phyloP scores from a whole-genome alignment of 371 early-diverging fungal genomes.

The Apophysomyces variabilis region DNA sequence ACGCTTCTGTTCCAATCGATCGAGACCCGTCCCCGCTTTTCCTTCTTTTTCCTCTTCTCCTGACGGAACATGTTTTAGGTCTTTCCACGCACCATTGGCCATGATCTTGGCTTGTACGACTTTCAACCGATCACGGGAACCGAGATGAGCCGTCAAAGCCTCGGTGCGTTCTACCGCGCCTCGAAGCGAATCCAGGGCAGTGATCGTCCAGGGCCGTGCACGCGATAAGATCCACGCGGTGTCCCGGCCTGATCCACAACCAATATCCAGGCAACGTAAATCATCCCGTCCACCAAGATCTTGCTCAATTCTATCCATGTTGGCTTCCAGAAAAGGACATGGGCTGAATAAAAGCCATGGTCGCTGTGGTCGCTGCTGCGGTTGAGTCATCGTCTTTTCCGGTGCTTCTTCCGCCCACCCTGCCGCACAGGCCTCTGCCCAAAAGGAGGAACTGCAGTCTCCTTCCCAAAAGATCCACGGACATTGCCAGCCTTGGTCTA shows the following conservation, averaged over 20 bases:
- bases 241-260: constrained; percentile 57
- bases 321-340: constrained; percentile 32
- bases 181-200: constrained; percentile 38
- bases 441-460: constrained; percentile 13
- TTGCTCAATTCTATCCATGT: constrained; percentile 32
- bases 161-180: constrained; percentile 41
- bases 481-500: constrained; percentile 43
- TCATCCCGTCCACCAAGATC: not conserved
- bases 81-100: constrained; percentile 38
- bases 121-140: constrained; percentile 23
- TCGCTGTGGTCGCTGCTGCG: not conserved
- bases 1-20: constrained; percentile 11
- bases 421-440: constrained; percentile 9
- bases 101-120: constrained; percentile 34
- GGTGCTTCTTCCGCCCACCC: not conserved
- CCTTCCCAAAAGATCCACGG: constrained; percentile 41
- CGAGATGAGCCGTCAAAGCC: constrained; percentile 24
- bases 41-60: not conserved
- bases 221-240: constrained; percentile 39
- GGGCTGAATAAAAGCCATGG: constrained; percentile 38
- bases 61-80: constrained; percentile 9
- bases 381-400: not conserved
- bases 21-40: constrained; percentile 1
- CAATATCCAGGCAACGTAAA: constrained; percentile 42
- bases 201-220: constrained; percentile 33